These are phyloP conservation scores for Candida vaughaniae DNA, from an alignment of 805 yeast genomes.

Conservation along the genomic window DNA sequence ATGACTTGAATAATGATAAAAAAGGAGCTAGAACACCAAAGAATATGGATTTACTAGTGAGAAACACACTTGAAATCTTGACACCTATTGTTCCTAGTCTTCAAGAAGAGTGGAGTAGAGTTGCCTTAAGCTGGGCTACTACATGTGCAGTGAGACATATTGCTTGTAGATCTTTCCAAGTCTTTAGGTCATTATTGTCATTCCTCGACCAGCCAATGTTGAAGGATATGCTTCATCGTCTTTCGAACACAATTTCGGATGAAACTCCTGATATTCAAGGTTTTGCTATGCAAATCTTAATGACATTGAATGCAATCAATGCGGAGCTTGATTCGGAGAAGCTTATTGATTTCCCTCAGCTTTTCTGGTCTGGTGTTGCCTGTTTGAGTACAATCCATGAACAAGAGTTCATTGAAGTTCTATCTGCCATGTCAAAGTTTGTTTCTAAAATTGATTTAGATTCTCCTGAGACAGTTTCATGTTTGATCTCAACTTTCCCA, in stretches of 20 bases:
- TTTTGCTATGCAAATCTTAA: slow-evolving; percentile 92
- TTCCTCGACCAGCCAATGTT: slow-evolving; percentile 85
- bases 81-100: slow-evolving; percentile 46
- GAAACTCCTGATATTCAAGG: slow-evolving; percentile 89
- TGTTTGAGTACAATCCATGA: slow-evolving; percentile 88
- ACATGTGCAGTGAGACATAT: slow-evolving; percentile 95
- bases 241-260: slow-evolving; percentile 91
- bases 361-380: slow-evolving; percentile 95
- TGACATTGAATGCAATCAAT: slow-evolving; percentile 91
- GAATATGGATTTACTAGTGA: slow-evolving; percentile 73
- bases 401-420: slow-evolving; percentile 84
- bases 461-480: slow-evolving; percentile 79
- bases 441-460: slow-evolving; percentile 84
- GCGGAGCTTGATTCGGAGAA: slow-evolving; percentile 80
- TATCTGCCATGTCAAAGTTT: slow-evolving; percentile 79
- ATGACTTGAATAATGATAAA: slow-evolving; percentile 74
- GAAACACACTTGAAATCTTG: slow-evolving; percentile 62
- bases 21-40: slow-evolving; percentile 80
- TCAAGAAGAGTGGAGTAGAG: slow-evolving; percentile 82
- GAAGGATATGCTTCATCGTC: slow-evolving; percentile 87
- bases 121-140: slow-evolving; percentile 90
- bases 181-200: slow-evolving; percentile 80
- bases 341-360: slow-evolving; percentile 83
- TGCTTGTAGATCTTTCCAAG: slow-evolving; percentile 94
- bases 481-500: slow-evolving; percentile 85